These are phyloP conservation scores for Plasmodium blacklocki DNA, from an alignment of 169 alveolate species.

Conservation along the genomic window DNA sequence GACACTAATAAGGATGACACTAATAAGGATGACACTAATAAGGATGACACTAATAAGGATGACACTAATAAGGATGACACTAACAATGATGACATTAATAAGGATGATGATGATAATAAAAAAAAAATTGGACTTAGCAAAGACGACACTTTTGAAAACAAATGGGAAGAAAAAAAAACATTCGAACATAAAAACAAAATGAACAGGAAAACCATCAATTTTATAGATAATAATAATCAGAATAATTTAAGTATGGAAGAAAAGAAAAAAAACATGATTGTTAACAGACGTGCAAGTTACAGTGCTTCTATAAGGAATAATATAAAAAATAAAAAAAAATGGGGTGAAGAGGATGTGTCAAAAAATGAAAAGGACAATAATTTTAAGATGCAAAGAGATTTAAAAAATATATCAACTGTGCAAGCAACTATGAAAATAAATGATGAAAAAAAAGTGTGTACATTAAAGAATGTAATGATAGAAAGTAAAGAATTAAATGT, in stretches of 20 bases:
- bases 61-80: too few species aligned
- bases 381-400: not conserved
- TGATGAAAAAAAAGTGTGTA: not conserved
- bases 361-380: not conserved
- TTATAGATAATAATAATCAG: not conserved
- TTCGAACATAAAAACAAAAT: not conserved
- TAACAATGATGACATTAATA: not conserved
- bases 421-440: not conserved
- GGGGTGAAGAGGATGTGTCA: not conserved
- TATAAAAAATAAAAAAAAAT: constrained; percentile 2
- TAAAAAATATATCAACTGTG: constrained; percentile 6
- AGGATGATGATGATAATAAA: not conserved
- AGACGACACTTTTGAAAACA: not conserved
- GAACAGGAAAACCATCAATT: constrained; percentile 7
- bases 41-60: not conserved
- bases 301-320: constrained; percentile 9
- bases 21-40: not conserved
- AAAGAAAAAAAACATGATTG: not conserved
- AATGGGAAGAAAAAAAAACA: not conserved
- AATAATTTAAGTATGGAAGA: not conserved
- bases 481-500: not conserved
- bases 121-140: not conserved
- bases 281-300: constrained; percentile 47
- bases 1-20: not conserved
- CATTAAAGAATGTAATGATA: too few species aligned